Base-by-base conservation (phyloP, 306 rosid genomes). In the Elaeagnus macrophylla region DNA sequence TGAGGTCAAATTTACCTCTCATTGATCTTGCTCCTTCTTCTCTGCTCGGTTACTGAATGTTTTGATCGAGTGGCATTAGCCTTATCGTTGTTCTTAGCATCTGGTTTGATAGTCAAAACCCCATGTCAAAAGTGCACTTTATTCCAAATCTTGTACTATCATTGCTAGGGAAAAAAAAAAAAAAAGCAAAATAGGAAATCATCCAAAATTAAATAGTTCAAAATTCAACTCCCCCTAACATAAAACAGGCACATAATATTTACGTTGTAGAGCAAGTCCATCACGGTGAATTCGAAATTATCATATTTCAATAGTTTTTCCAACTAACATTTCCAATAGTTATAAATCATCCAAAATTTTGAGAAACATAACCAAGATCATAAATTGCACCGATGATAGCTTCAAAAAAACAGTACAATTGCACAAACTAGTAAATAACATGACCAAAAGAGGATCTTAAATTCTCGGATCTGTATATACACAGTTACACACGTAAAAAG, bases 31-130 rank as follows among this genome's bases (percentile, higher is more conserved):
- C 99, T 93, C 70, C 99, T 75, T 59, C 96, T 78, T n/a, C 90
- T 87, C 88, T 93, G 96, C 79, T 93, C 99, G 7, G 99, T 93
- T 2, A 93, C 96, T 9, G 99, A 93, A 74, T 93, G 99, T 64
- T 93, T 93, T 7, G 96, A 88, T 64, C 95, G 72, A 55, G 75
- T 73, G 5, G 77, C 90, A 72, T 71, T 84, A 67, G 96, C 96
- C 74, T 84, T 93, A 49, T 84, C 95, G 58, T 67, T 70, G 72
- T 77, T 79, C 82, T 83, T 93, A 12, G 67, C 79, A 79, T 93
- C 95, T 88, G 79, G 42, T 65, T 66, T 41, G 65, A 67, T 51
- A 56, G 39, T 51, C 67, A 67, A 32, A 39, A 62, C 48, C 39
- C 51, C 60, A 57, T 8, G 17, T 57, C 54, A 20, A 20, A 43